Evolutionary conservation across 2,329 filamentous ascomycete genomes (phyloP), one percentile per base, ranked within the genome.

Genomic region (Verticillium tricorpus): DNA sequence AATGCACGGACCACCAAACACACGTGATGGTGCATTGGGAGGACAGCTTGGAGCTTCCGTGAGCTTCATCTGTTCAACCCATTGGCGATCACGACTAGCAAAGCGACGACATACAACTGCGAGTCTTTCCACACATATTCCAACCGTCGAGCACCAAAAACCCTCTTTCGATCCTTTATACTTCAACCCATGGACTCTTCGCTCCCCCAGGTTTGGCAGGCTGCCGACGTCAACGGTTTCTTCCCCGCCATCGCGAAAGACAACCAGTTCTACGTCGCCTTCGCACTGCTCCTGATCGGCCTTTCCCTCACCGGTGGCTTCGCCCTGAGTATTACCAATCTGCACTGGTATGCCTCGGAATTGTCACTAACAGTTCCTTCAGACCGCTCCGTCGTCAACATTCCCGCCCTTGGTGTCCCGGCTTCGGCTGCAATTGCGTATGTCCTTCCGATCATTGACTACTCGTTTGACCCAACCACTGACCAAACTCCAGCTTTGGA

Each of bases 381-480:
- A 97, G 93, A 96, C 78, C 91, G 92, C 62, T 93, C 92, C 57
- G 76, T 96, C 66, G 74, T 87, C 74, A 96, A 87, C 77, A 80
- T 98, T 60, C 85, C 89, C 32, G 74, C 92, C 32, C 83, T 97
- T 70, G 94, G 92, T 63, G 75, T 97, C 65, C 94, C 95, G 52
- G 93, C 95, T 65, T 96, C 94, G 64, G 74, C 96, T 69, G 90
- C 93, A 65, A 86, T 97, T 79, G 94, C 91, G 94, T 98, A 88
- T 72, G 91, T 79, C 45, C 35, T 54, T 62, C 35, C 64, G 50
- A 66, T 31, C 45, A 17, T 32, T 35, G 57, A 64, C 58, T 58
- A 15, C 15, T 35, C 32, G 45, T 6, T 56, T 17, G 54, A 56
- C 15, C 28, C 8, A 32, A 32, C 15, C 8, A 22, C 45, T 50